Evolutionary conservation across 495 filamentous ascomycete species (phyloP).

Genomic region (Letharia lupina): DNA sequence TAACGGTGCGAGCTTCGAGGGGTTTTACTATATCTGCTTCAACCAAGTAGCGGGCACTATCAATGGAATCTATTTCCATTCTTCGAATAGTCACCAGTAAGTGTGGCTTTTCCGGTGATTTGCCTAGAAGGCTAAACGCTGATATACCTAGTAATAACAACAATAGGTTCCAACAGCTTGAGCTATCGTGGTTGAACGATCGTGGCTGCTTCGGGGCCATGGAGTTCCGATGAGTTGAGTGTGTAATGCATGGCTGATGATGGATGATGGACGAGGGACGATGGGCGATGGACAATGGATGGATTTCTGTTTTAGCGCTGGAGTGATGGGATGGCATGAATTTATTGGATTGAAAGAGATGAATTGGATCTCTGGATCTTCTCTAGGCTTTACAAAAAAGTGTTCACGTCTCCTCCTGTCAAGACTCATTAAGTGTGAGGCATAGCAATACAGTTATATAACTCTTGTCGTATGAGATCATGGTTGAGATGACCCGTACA

Average conservation of each 20-base stretch:
- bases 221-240: slow-evolving; percentile 72
- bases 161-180: slow-evolving; percentile 79
- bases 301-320: slow-evolving; percentile 13
- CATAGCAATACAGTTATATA: slow-evolving; percentile 1
- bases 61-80: slow-evolving; percentile 94
- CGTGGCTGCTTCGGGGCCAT: slow-evolving; percentile 77
- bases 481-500: not conserved
- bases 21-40: slow-evolving; percentile 99
- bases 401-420: not conserved
- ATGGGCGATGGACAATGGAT: not conserved
- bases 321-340: slow-evolving; percentile 14
- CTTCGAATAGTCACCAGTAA: slow-evolving; percentile 83
- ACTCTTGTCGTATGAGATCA: not conserved
- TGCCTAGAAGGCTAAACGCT: slow-evolving; percentile 8
- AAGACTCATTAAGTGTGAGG: not conserved
- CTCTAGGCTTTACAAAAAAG: slow-evolving; percentile 1
- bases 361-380: slow-evolving; percentile 12
- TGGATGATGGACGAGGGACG: slow-evolving; percentile 8
- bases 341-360: not conserved
- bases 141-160: slow-evolving; percentile 20
- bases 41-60: slow-evolving; percentile 81
- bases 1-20: slow-evolving; percentile 91
- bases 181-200: slow-evolving; percentile 79
- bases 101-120: slow-evolving; percentile 28
- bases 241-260: slow-evolving; percentile 10